These are phyloP conservation scores for Pelagomonas calceolata DNA, from an alignment of 108 stramenopile genomes.

Conservation along the genomic window DNA sequence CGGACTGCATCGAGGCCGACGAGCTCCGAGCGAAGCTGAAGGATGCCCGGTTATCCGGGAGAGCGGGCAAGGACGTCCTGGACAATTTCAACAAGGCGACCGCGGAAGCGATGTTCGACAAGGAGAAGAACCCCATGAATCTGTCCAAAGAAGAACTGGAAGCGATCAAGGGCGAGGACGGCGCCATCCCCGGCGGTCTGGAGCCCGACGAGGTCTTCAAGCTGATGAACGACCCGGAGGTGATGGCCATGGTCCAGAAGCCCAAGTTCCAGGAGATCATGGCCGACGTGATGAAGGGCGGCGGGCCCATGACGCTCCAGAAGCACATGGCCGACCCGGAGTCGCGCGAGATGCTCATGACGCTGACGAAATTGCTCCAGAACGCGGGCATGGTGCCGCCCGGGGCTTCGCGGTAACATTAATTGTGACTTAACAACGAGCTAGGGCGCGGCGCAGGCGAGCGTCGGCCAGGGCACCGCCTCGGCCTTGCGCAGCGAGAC, in stretches of 20 bases:
- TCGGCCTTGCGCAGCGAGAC: too few species aligned
- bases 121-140: neutral
- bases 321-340: neutral
- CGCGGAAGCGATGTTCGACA: neutral
- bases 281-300: conserved; percentile 45
- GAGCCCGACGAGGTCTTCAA: conserved; percentile 37
- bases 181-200: conserved; percentile 50
- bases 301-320: conserved; percentile 23
- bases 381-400: neutral
- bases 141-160: conserved; percentile 32
- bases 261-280: conserved; percentile 54
- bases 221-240: conserved; percentile 41
- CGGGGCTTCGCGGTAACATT: neutral
- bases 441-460: too few species aligned
- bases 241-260: conserved; percentile 43
- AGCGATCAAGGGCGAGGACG: conserved; percentile 33
- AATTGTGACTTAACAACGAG: too few species aligned
- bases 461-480: too few species aligned
- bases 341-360: neutral
- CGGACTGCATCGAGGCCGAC: conserved; percentile 1
- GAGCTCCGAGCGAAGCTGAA: neutral
- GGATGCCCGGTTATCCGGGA: neutral
- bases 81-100: neutral
- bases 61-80: neutral
- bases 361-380: neutral